Conservation (phyloP, 371 early-diverging fungal species). For the Mortierella sp. region DNA sequence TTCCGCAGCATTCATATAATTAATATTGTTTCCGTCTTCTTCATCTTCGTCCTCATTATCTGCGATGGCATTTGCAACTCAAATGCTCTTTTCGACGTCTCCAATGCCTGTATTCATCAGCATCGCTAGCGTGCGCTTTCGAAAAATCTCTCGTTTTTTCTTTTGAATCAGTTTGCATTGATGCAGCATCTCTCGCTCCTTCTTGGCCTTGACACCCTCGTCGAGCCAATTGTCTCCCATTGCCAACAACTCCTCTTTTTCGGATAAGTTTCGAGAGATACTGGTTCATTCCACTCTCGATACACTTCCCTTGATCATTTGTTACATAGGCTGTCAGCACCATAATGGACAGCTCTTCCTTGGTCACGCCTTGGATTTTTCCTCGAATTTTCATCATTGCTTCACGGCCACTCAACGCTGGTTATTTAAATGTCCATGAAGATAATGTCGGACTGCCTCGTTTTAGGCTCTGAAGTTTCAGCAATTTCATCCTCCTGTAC, state of each 20-base stretch:
- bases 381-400: constrained; percentile 56
- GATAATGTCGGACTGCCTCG: constrained; percentile 52
- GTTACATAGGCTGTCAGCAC: constrained; percentile 61
- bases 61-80: constrained; percentile 21
- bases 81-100: constrained; percentile 4
- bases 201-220: constrained; percentile 17
- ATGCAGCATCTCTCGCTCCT: constrained; percentile 17
- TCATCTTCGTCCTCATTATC: constrained; percentile 37
- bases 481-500: neutral
- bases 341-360: constrained; percentile 42
- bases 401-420: constrained; percentile 60
- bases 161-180: constrained; percentile 28
- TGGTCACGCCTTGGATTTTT: constrained; percentile 25
- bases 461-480: neutral
- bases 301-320: constrained; percentile 56
- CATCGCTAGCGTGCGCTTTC: constrained; percentile 26
- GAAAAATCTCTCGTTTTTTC: constrained; percentile 47
- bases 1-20: neutral
- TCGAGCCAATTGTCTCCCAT: constrained; percentile 48
- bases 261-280: constrained; percentile 58
- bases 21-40: constrained; percentile 4
- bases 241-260: constrained; percentile 47
- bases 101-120: constrained; percentile 10
- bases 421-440: constrained; percentile 72
- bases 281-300: constrained; percentile 59